Conservation (phyloP, 768 basidiomycete genomes). For the Podaxis mareebaensis region DNA sequence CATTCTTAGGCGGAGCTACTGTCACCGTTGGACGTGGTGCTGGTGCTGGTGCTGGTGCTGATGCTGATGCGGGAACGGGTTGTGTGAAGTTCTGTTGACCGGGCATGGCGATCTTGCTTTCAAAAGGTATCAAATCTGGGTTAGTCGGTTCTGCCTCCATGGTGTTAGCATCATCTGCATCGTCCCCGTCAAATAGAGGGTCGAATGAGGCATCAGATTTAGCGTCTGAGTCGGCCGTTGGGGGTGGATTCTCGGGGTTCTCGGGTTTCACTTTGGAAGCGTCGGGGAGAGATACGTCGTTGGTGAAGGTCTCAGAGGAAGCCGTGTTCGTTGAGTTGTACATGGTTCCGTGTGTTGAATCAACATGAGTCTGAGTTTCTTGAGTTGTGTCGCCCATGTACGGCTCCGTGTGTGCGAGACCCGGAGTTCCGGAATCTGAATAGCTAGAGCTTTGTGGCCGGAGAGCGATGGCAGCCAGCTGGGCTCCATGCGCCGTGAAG, state of each 20-base stretch:
- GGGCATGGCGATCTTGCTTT: constrained; percentile 18
- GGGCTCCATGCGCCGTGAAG: constrained; percentile 82
- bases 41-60: constrained; percentile 12
- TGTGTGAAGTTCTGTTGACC: constrained; percentile 17
- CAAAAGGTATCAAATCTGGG: constrained; percentile 1
- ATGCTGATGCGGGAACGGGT: constrained; percentile 17
- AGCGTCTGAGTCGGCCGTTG: constrained; percentile 48
- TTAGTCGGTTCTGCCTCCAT: constrained; percentile 13
- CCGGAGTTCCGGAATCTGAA: constrained; percentile 16
- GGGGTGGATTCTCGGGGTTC: constrained; percentile 19
- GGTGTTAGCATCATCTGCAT: constrained; percentile 51
- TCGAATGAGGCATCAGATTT: constrained; percentile 84
- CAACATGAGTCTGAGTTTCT: neutral
- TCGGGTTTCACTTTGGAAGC: neutral
- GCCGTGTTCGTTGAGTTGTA: neutral
- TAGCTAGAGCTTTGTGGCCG: constrained; percentile 47
- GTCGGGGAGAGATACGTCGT: neutral
- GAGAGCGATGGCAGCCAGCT: constrained; percentile 79
- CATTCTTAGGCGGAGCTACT: constrained; percentile 67
- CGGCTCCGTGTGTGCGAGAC: constrained; percentile 6
- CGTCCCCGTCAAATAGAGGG: constrained; percentile 83
- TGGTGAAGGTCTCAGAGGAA: constrained; percentile 1
- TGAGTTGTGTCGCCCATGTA: constrained; percentile 3
- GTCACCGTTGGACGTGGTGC: constrained; percentile 24
- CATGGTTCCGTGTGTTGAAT: neutral